Conservation (phyloP, 805 yeast genomes). For the Komagataella ulmi region DNA sequence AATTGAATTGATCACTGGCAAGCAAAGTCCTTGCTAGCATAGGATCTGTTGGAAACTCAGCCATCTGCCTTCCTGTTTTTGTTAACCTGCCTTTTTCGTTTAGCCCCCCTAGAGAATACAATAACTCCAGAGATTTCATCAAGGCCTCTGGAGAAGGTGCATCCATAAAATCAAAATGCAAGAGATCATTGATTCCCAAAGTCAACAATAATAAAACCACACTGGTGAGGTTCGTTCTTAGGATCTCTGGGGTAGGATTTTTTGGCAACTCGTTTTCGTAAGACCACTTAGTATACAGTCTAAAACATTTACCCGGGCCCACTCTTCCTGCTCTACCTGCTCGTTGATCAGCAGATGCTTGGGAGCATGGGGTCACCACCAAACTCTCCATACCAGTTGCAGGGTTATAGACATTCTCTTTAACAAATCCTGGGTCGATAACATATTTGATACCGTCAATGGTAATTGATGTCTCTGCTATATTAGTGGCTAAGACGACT, state of each 20-base stretch:
- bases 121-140: constrained; percentile 60
- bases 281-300: constrained; percentile 78
- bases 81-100: constrained; percentile 73
- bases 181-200: constrained; percentile 71
- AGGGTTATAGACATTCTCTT: constrained; percentile 83
- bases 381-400: constrained; percentile 80
- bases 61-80: constrained; percentile 68
- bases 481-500: constrained; percentile 88
- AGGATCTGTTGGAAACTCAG: constrained; percentile 87
- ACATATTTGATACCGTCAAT: constrained; percentile 94
- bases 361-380: constrained; percentile 78
- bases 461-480: constrained; percentile 94
- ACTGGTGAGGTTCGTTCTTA: constrained; percentile 67
- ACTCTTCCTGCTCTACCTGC: constrained; percentile 98
- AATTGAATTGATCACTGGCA: constrained; percentile 43
- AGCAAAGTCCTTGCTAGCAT: constrained; percentile 70
- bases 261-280: constrained; percentile 64
- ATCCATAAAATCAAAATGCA: constrained; percentile 84
- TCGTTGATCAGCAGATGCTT: constrained; percentile 92
- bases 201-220: constrained; percentile 69
- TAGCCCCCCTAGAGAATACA: constrained; percentile 82
- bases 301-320: constrained; percentile 89
- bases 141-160: constrained; percentile 68
- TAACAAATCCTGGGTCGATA: constrained; percentile 90
- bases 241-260: constrained; percentile 85